A percentile compares a stretch with the other conserved stretches of the same genome.
phyloP scores from a whole-genome alignment of 495 filamentous ascomycete species.

The Parachaetomium inaequale region DNA sequence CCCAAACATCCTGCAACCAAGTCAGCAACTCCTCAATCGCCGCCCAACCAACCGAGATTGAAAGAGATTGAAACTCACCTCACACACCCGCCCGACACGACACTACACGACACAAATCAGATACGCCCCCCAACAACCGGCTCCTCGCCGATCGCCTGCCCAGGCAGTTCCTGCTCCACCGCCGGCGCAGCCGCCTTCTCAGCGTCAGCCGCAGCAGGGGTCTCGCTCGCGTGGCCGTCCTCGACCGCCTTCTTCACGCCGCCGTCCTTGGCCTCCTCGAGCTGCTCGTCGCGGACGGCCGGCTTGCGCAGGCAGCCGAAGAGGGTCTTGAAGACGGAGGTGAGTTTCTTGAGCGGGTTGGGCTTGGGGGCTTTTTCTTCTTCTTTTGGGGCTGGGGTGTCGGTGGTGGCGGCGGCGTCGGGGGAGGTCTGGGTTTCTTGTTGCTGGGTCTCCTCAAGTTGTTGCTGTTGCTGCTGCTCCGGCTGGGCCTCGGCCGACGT shows the following conservation, averaged over 20 bases:
- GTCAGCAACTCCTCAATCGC: background rate
- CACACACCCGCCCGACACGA: background rate
- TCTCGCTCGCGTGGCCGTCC: background rate
- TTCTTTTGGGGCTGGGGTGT: too few species aligned
- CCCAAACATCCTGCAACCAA: background rate
- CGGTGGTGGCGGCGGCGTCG: background rate
- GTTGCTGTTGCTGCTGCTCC: conserved; percentile 1
- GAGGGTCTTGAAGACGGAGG: conserved; percentile 10
- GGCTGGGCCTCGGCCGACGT: background rate
- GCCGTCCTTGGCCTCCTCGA: background rate
- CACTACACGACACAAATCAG: too few species aligned
- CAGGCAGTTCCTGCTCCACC: too few species aligned
- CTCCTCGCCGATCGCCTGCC: too few species aligned
- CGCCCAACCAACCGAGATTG: background rate
- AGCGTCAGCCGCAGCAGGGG: background rate
- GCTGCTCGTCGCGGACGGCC: background rate
- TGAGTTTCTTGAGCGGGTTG: conserved; percentile 16
- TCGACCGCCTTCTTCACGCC: background rate
- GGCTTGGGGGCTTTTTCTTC: conserved; percentile 11
- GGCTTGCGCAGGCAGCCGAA: conserved; percentile 20
- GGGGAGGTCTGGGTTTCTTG: background rate
- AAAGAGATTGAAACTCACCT: background rate
- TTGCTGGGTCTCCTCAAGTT: background rate
- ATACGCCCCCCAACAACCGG: too few species aligned
- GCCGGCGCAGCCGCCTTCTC: too few species aligned